phyloP scores from a whole-genome alignment of 1,139 yeast species.

The Wickerhamomyces sp. region DNA sequence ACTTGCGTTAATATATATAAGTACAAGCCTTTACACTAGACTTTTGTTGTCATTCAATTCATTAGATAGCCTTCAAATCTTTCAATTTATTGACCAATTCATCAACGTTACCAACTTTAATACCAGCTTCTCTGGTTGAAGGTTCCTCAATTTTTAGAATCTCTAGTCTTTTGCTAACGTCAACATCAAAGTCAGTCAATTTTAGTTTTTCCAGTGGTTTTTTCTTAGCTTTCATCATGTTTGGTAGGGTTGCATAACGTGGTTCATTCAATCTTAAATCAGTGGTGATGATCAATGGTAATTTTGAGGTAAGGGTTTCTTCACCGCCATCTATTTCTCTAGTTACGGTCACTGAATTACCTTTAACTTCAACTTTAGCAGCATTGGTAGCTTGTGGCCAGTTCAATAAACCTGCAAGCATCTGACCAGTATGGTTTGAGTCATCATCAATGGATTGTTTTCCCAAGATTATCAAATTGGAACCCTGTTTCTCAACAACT shows the following conservation, averaged over 20 bases:
- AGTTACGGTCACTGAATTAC: slow-evolving; percentile 62
- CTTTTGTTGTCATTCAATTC: neutral
- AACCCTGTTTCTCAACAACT: slow-evolving; percentile 63
- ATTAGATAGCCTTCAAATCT: slow-evolving; percentile 35
- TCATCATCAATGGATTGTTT: slow-evolving; percentile 97
- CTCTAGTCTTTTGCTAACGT: slow-evolving; percentile 59
- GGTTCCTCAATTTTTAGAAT: slow-evolving; percentile 80
- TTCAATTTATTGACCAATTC: slow-evolving; percentile 77
- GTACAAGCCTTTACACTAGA: neutral
- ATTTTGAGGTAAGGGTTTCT: slow-evolving; percentile 69
- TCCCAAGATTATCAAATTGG: slow-evolving; percentile 82
- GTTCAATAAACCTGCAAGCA: slow-evolving; percentile 86
- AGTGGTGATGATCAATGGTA: slow-evolving; percentile 86
- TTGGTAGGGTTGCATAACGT: slow-evolving; percentile 88
- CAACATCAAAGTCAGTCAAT: slow-evolving; percentile 68
- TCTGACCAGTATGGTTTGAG: slow-evolving; percentile 94
- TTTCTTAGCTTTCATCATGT: slow-evolving; percentile 97
- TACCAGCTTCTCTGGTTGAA: slow-evolving; percentile 73
- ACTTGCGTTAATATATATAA: neutral
- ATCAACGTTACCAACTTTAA: slow-evolving; percentile 74
- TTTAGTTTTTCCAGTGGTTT: slow-evolving; percentile 77
- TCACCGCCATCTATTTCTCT: slow-evolving; percentile 96
- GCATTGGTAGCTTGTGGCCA: slow-evolving; percentile 99
- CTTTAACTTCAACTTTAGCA: slow-evolving; percentile 64
- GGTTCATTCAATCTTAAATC: slow-evolving; percentile 94